phyloP scores from a whole-genome alignment of 1,284 basidiomycete genomes.

The Ceratobasidium sp. region DNA sequence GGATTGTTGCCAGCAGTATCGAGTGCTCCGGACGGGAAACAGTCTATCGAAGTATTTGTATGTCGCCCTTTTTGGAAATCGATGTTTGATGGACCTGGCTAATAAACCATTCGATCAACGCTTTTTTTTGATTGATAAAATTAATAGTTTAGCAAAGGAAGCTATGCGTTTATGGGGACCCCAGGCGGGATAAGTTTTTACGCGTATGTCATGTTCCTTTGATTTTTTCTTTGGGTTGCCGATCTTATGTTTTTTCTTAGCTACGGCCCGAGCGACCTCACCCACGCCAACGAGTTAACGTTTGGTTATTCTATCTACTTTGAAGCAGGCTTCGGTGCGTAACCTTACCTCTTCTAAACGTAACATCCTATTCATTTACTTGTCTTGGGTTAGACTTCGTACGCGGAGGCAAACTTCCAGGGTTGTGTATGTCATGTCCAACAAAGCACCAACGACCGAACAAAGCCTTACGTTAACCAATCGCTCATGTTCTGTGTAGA shows the following conservation, averaged over 20 bases:
- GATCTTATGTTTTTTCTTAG: constrained; percentile 11
- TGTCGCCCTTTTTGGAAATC: background rate
- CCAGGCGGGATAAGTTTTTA: constrained; percentile 40
- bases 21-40: constrained; percentile 26
- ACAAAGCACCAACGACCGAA: background rate
- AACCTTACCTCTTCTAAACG: background rate
- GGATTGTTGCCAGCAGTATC: constrained; percentile 12
- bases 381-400: constrained; percentile 26
- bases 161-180: constrained; percentile 16
- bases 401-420: constrained; percentile 42
- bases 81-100: background rate
- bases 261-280: constrained; percentile 35
- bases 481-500: constrained; percentile 1
- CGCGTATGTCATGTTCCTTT: constrained; percentile 13
- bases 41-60: constrained; percentile 36
- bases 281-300: constrained; percentile 23
- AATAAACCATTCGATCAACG: background rate
- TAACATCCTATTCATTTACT: background rate
- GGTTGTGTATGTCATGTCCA: constrained; percentile 24
- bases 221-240: background rate
- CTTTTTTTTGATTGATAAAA: background rate
- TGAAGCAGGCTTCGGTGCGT: constrained; percentile 32
- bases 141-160: constrained; percentile 21
- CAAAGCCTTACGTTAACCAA: background rate
- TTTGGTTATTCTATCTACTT: constrained; percentile 38